Base-by-base conservation (phyloP, 1,139 yeast species). In the Debaryomyces fabryi region DNA sequence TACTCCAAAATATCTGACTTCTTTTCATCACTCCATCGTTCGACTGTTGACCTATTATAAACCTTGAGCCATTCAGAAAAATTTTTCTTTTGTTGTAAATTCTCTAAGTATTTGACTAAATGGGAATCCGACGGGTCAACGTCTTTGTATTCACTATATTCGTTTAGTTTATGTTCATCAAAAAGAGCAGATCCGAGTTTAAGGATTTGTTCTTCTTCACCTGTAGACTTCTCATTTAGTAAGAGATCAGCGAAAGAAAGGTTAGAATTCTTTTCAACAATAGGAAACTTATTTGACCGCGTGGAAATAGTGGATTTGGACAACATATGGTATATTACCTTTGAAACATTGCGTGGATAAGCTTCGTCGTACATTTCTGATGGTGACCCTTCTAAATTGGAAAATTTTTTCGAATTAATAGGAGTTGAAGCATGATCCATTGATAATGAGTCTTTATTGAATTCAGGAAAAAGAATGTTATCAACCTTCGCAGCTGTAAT, bases 381-480 rank as follows among this genome's bases (percentile, higher is more conserved):
- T 6, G 12, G 3, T 16, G 37, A 41, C 29, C 49, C 50, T 15
- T 49, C 54, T 15, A 39, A 18, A 32, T 53, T 10, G 49, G 49
- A 48, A 57, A 57, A 10, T 49, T 53, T 10, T 46, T 47, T 55
- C 54, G 35, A 30, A 32, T 40, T 59, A 37, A 49, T 55, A 7
- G 69, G 66, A 6, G 71, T 66, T 1, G 70, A 62, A 4, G 58
- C 55, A 33, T 59, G 53, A 18, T 60, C 61, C 24, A 55, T 49
- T 24, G 57, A 50, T 16, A 58, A 49, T 16, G 64, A 55, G 12
- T 65, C 63, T 20, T 65, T 57, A 41, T 77, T 71, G 48, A 76
- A 71, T 3, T 79, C 82, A 2, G 81, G 76, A 61, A 85, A 87
- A 30, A 88, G 65, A 12, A 81, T 55, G 12, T 76, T 74, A 59